Base-by-base conservation (phyloP, 805 yeast genomes). In the Myxozyma vanderwaltii region DNA sequence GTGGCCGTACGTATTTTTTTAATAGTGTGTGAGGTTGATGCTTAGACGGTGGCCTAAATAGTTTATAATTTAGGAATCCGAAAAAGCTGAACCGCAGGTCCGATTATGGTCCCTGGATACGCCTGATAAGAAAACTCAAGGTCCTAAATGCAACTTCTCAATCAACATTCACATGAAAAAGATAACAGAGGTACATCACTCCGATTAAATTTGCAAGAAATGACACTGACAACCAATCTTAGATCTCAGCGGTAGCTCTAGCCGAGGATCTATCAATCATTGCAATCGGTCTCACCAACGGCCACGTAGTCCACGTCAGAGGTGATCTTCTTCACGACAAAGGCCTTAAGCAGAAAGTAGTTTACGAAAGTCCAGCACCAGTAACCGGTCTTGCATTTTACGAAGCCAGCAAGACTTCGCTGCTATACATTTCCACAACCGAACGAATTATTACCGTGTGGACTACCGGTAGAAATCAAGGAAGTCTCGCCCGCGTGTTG, bases 301-400 rank as follows among this genome's bases (percentile, higher is more conserved):
- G 99, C 1, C 79, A 84, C 21, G 90, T 91, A 1, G 76, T 91
- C 1, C 75, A 91, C 5, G 82, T 91, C 0, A 76, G 98, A 63
- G 99, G 99, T 7, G 98, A 94, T 71, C 72, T 94, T 33, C 65
- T 89, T 5, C 83, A 91, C 66, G 99, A 94, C 69, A 77, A 96
- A 59, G 98, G 98, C 0, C 84, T 96, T 8, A 82, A 94, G 64
- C 98, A 92, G 68, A 77, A 97, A 29, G 71, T 86, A 0, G 84
- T 91, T 0, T 89, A 85, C 69, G 89, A 86, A 59, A 82, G 85
- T 52, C 75, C 79, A 1, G 94, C 89, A 50, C 96, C 97, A 0
- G 80, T 94, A 19, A 92, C 98, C 0, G 86, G 89, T 0, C 73
- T 92, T 0, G 80, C 81, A 29, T 82, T 91, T 65, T 78, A 78